A percentile compares a stretch with the other conserved stretches of the same genome.
phyloP scores from a whole-genome alignment of 169 alveolate species.

The Eimeria tenella region DNA sequence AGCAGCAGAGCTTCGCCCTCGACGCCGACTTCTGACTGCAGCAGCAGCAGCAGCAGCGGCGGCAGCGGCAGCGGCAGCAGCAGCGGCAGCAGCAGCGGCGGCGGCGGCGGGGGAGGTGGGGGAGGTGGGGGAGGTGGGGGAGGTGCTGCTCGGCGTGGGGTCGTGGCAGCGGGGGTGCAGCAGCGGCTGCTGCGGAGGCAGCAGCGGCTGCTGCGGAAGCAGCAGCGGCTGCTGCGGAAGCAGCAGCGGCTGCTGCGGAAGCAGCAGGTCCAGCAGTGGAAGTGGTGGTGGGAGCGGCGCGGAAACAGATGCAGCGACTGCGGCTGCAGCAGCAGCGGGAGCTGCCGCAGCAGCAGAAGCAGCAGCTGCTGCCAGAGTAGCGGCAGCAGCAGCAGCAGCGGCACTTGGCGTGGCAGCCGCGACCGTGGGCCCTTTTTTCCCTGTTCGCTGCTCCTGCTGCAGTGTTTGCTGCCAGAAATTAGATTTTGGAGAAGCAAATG shows the following conservation, averaged over 20 bases:
- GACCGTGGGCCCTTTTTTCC: too few species aligned
- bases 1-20: constrained; percentile 75
- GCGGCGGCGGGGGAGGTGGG: too few species aligned
- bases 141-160: too few species aligned
- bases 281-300: too few species aligned
- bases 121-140: too few species aligned
- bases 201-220: background rate
- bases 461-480: background rate
- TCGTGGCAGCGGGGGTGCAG: background rate
- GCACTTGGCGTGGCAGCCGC: too few species aligned
- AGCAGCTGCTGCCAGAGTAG: too few species aligned
- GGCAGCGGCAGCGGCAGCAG: background rate
- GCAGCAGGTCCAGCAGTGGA: too few species aligned
- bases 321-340: background rate
- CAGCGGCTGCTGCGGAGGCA: background rate
- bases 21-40: constrained; percentile 83
- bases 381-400: too few species aligned
- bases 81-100: background rate
- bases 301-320: background rate
- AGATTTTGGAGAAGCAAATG: background rate
- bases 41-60: background rate
- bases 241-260: background rate
- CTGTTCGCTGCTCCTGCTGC: background rate
- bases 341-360: too few species aligned
- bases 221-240: background rate